Conservation (phyloP, 139 green algal genomes). For the Micromonas pusilla region DNA sequence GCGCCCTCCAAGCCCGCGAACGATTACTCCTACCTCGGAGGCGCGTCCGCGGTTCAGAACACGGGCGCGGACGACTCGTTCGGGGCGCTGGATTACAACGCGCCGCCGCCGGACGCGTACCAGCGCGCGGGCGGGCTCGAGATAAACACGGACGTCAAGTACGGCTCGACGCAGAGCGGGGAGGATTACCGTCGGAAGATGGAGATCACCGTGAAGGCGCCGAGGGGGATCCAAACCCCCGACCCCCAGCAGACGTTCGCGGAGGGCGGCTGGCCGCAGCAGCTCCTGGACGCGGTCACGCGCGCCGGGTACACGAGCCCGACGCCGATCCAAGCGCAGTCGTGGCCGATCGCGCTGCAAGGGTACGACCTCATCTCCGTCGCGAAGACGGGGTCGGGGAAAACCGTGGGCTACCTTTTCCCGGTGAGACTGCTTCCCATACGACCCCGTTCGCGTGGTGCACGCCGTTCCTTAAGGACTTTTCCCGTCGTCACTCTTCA, state of each 20-base stretch:
- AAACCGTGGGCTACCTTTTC: constrained; percentile 77
- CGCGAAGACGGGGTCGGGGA: constrained; percentile 79
- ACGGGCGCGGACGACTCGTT: constrained; percentile 9
- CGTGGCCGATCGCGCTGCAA: constrained; percentile 70
- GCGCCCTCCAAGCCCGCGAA: constrained; percentile 1
- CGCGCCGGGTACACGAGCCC: constrained; percentile 67
- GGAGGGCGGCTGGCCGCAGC: constrained; percentile 52
- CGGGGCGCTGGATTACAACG: constrained; percentile 24
- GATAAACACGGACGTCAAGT: background rate
- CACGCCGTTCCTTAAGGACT: no score
- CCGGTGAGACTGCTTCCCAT: no score
- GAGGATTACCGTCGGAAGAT: constrained; percentile 50
- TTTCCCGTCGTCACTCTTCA: no score
- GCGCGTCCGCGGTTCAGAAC: background rate
- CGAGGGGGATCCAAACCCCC: background rate
- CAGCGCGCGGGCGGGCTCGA: background rate
- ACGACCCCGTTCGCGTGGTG: no score
- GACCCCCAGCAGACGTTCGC: constrained; percentile 68
- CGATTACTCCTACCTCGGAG: constrained; percentile 18
- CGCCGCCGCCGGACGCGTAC: constrained; percentile 28
- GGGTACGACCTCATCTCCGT: constrained; percentile 76
- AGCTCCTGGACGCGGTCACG: constrained; percentile 68
- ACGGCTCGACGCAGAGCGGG: constrained; percentile 13
- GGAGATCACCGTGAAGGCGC: constrained; percentile 51
- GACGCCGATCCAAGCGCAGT: constrained; percentile 77